phyloP scores from a whole-genome alignment of 306 rosid species.

The Senna tora region DNA sequence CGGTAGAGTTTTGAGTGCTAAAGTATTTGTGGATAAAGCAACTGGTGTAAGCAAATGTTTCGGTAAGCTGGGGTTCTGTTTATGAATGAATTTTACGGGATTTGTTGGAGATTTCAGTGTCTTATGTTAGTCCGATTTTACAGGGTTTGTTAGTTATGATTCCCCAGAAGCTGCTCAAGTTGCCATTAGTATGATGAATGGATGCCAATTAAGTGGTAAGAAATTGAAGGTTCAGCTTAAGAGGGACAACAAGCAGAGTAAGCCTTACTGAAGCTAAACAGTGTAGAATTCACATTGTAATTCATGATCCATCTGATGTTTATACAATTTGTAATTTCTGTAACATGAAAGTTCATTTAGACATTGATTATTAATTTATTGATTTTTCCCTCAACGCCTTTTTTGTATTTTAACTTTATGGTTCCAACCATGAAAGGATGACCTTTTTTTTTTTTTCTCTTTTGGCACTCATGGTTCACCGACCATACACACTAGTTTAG shows the following conservation, averaged over 20 bases:
- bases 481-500: not conserved
- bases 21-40: conserved; percentile 97
- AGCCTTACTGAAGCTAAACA: conserved; percentile 67
- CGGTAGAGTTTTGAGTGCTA: conserved; percentile 95
- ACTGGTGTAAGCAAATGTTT: conserved; percentile 98
- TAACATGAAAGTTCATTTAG: conserved; percentile 72
- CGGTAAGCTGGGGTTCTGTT: conserved; percentile 58
- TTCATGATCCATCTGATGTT: conserved; percentile 56
- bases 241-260: conserved; percentile 90
- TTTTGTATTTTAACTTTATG: conserved; percentile 54
- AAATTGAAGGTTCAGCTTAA: conserved; percentile 97
- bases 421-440: conserved; percentile 45
- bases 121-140: conserved; percentile 43
- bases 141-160: conserved; percentile 98
- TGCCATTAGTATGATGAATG: conserved; percentile 89
- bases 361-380: conserved; percentile 81
- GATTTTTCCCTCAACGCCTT: conserved; percentile 71
- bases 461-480: conserved; percentile 6
- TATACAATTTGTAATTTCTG: conserved; percentile 80
- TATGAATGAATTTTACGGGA: conserved; percentile 34
- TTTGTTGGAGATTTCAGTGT: conserved; percentile 23
- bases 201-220: conserved; percentile 90
- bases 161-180: conserved; percentile 85
- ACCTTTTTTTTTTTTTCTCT: conserved; percentile 23
- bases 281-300: conserved; percentile 57